These are phyloP conservation scores for Aphanomyces stellatus DNA, from an alignment of 352 stramenopile species.

Conservation along the genomic window DNA sequence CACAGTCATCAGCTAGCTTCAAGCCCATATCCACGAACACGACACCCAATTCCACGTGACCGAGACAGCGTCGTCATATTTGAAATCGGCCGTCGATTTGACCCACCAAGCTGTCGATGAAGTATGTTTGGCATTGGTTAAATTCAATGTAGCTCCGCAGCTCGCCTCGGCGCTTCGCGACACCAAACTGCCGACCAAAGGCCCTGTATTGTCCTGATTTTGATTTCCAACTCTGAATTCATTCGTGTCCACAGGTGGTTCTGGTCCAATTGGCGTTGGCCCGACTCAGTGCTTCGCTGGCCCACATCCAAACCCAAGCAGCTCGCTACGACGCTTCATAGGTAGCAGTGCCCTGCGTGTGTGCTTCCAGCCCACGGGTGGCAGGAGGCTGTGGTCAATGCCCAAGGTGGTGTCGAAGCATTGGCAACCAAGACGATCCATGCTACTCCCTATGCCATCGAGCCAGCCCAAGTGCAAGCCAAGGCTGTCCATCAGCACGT, in stretches of 20 bases:
- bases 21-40: not conserved
- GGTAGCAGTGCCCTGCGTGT: not conserved
- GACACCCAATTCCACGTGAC: not conserved
- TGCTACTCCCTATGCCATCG: not conserved
- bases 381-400: not conserved
- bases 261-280: not conserved
- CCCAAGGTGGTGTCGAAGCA: not conserved
- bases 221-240: not conserved
- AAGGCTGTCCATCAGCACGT: not conserved
- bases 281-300: not conserved
- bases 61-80: not conserved
- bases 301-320: not conserved
- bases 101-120: not conserved
- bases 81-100: not conserved
- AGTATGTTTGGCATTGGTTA: not conserved
- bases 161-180: not conserved
- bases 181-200: not conserved
- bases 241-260: not conserved
- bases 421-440: not conserved
- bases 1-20: not conserved
- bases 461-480: not conserved
- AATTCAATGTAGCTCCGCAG: not conserved
- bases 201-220: not conserved
- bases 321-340: not conserved
- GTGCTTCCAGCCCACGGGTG: not conserved